phyloP scores from a whole-genome alignment of 805 yeast genomes.

The Spathaspora boniae region DNA sequence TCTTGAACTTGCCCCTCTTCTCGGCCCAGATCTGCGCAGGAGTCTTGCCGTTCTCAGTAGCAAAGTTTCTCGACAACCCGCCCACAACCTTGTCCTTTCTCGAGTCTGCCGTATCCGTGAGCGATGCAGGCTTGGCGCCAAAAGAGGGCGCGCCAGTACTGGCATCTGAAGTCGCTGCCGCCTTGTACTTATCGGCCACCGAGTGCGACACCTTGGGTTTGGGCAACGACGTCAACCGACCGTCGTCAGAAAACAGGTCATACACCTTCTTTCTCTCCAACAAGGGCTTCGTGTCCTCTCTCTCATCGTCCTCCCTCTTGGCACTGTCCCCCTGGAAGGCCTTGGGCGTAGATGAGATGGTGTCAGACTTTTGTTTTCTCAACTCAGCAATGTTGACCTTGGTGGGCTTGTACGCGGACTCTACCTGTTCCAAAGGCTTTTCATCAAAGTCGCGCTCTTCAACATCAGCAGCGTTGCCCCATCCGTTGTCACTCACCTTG shows the following conservation, averaged over 20 bases:
- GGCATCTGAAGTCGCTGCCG: slow-evolving; percentile 25
- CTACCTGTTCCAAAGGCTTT: slow-evolving; percentile 49
- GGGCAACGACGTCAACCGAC: slow-evolving; percentile 56
- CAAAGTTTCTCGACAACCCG: slow-evolving; percentile 62
- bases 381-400: slow-evolving; percentile 57
- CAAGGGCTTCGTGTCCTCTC: slow-evolving; percentile 47
- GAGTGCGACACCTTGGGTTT: slow-evolving; percentile 53
- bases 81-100: slow-evolving; percentile 48
- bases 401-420: slow-evolving; percentile 65
- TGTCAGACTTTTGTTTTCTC: slow-evolving; percentile 47
- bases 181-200: slow-evolving; percentile 48
- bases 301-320: slow-evolving; percentile 34
- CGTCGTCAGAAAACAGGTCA: slow-evolving; percentile 25
- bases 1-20: slow-evolving; percentile 65
- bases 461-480: slow-evolving; percentile 66
- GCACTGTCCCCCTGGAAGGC: slow-evolving; percentile 15
- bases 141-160: slow-evolving; percentile 20
- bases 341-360: slow-evolving; percentile 41
- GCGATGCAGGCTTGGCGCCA: slow-evolving; percentile 37
- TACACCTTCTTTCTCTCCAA: slow-evolving; percentile 44
- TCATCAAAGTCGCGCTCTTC: slow-evolving; percentile 51
- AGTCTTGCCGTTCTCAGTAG: slow-evolving; percentile 72
- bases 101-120: slow-evolving; percentile 21
- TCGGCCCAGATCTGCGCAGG: slow-evolving; percentile 98
- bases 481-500: slow-evolving; percentile 42